Evolutionary conservation across 805 yeast genomes (phyloP).

Genomic region (Ascoidea rubescens): DNA sequence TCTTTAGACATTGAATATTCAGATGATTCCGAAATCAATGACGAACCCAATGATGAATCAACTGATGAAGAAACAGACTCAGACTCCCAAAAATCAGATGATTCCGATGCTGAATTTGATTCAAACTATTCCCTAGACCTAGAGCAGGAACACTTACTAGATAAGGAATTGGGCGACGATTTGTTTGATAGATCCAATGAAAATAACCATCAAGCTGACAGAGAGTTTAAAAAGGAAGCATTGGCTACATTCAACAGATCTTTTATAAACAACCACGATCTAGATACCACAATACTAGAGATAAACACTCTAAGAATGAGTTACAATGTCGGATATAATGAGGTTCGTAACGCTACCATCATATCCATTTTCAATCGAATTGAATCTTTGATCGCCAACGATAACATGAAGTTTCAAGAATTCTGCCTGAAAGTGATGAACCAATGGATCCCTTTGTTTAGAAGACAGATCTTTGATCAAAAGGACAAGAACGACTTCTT

Average conservation of each 20-base stretch:
- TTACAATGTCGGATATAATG: slow-evolving; percentile 90
- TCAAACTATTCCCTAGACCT: slow-evolving; percentile 6
- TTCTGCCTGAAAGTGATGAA: slow-evolving; percentile 66
- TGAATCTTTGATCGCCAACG: slow-evolving; percentile 62
- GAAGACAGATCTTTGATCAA: slow-evolving; percentile 71
- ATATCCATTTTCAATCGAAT: slow-evolving; percentile 59
- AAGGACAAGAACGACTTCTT: slow-evolving; percentile 70
- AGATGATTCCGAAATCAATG: slow-evolving; percentile 12
- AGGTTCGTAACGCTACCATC: slow-evolving; percentile 73
- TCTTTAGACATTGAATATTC: background rate
- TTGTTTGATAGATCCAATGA: slow-evolving; percentile 19
- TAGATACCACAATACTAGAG: slow-evolving; percentile 87
- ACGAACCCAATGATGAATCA: slow-evolving; percentile 7
- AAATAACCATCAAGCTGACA: slow-evolving; percentile 40
- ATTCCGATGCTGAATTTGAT: slow-evolving; percentile 19
- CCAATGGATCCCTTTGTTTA: slow-evolving; percentile 72
- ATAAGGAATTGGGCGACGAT: slow-evolving; percentile 29
- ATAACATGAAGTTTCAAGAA: slow-evolving; percentile 59
- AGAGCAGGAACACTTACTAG: slow-evolving; percentile 23
- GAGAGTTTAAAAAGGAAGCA: slow-evolving; percentile 82
- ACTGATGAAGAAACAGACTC: slow-evolving; percentile 10
- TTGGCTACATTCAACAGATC: slow-evolving; percentile 87
- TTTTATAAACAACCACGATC: slow-evolving; percentile 79
- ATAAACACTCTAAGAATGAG: slow-evolving; percentile 94
- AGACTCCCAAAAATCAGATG: slow-evolving; percentile 1